phyloP scores from a whole-genome alignment of 257 asterid species.

The Nicotiana otophora region DNA sequence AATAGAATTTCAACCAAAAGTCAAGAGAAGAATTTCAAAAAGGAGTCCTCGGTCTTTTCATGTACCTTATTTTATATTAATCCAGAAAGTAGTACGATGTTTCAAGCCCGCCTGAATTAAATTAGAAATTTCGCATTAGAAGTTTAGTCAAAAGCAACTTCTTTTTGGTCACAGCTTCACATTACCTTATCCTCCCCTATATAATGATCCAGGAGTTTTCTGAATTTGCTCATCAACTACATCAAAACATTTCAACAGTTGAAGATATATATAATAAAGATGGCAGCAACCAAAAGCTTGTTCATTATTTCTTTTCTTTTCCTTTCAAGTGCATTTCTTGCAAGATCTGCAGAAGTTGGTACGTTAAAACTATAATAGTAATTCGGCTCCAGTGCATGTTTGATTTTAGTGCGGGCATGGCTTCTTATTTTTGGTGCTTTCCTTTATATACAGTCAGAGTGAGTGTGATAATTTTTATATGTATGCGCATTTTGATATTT shows the following conservation, averaged over 20 bases:
- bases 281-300: not conserved
- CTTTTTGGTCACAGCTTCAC: not conserved
- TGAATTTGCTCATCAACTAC: not conserved
- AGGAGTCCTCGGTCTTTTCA: not conserved
- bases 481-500: too few species aligned
- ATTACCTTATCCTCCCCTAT: not conserved
- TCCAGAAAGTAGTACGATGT: not conserved
- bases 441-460: too few species aligned
- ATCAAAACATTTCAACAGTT: not conserved
- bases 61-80: not conserved
- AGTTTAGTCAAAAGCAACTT: not conserved
- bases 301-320: not conserved
- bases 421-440: too few species aligned
- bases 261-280: not conserved
- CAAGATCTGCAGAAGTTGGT: constrained; percentile 50
- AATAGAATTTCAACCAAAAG: not conserved
- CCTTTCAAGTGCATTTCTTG: constrained; percentile 12
- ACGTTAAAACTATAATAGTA: not conserved
- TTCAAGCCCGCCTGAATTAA: not conserved
- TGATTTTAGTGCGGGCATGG: not conserved
- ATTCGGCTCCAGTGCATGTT: not conserved
- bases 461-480: too few species aligned
- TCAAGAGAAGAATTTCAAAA: not conserved
- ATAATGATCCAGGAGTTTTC: not conserved
- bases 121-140: not conserved